A percentile compares a stretch with the other conserved stretches of the same genome.
phyloP scores from a whole-genome alignment of 140 eudicot species.

The Flaveria floridana region DNA sequence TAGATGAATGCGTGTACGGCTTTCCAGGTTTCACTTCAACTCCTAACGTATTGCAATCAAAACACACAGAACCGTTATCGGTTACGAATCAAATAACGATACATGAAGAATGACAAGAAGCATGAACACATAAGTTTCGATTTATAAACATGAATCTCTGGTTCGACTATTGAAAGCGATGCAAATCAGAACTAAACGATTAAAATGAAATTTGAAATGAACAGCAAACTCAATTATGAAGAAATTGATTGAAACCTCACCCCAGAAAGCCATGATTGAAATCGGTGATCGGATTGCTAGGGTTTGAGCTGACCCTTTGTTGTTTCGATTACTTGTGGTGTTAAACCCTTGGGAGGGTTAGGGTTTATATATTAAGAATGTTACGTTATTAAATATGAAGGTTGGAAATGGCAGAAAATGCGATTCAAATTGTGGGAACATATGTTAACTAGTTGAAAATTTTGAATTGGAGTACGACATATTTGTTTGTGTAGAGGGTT shows the following conservation, averaged over 20 bases:
- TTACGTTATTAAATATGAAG: neutral
- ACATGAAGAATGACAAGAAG: neutral
- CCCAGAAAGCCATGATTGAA: constrained; percentile 68
- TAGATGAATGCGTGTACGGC: constrained; percentile 57
- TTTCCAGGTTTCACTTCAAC: constrained; percentile 74
- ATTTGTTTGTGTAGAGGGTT: too few relatives aligned
- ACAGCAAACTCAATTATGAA: neutral
- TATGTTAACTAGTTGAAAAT: too few relatives aligned
- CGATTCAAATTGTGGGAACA: too few relatives aligned
- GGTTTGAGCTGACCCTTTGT: constrained; percentile 21
- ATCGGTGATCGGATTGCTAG: constrained; percentile 12
- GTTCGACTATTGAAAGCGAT: neutral
- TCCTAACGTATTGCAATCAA: constrained; percentile 43
- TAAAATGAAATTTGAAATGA: neutral
- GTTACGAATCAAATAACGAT: neutral
- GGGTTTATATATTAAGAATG: constrained; percentile 23
- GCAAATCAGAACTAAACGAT: neutral
- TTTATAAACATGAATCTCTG: too few relatives aligned
- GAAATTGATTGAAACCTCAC: constrained; percentile 38
- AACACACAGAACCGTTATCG: neutral
- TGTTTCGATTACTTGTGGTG: neutral
- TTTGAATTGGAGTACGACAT: too few relatives aligned
- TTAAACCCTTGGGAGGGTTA: constrained; percentile 19
- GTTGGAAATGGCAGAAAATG: neutral
- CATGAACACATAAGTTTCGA: too few relatives aligned